A percentile compares a stretch with the other conserved stretches of the same genome.
phyloP scores from a whole-genome alignment of 2,329 filamentous ascomycete genomes.

The Beauveria sp. region DNA sequence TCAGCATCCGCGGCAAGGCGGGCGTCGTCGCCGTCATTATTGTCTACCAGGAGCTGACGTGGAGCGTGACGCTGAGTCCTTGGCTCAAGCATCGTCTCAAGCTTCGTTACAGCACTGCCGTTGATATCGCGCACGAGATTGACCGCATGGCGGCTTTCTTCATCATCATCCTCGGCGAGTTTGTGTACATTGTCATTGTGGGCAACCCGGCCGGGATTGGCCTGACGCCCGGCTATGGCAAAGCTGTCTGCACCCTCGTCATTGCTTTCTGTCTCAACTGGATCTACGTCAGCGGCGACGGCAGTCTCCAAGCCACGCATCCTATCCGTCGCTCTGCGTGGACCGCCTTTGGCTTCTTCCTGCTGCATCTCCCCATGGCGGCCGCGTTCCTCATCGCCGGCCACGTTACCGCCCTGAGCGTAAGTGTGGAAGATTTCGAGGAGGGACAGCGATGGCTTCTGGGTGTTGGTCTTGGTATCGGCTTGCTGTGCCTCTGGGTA shows the following conservation, averaged over 20 bases:
- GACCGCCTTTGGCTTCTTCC: conserved; percentile 37
- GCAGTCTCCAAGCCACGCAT: conserved; percentile 34
- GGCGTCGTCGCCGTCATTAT: conserved; percentile 35
- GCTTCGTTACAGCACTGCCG: conserved; percentile 38
- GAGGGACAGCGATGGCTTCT: conserved; percentile 39
- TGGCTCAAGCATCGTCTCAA: conserved; percentile 34
- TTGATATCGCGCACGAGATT: conserved; percentile 41
- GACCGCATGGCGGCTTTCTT: conserved; percentile 44
- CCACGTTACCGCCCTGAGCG: conserved; percentile 35
- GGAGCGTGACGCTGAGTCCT: conserved; percentile 37
- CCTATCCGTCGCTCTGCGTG: conserved; percentile 36
- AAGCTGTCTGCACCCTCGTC: conserved; percentile 39
- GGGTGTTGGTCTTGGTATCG: conserved; percentile 37
- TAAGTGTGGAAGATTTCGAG: conserved; percentile 30
- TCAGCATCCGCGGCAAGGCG: conserved; percentile 34
- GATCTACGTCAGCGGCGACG: conserved; percentile 41
- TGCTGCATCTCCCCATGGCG: conserved; percentile 36
- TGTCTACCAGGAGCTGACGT: conserved; percentile 33
- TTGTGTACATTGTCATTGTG: conserved; percentile 40
- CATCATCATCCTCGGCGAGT: conserved; percentile 45
- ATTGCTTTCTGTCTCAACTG: conserved; percentile 44
- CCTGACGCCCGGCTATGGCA: conserved; percentile 33
- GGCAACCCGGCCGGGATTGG: conserved; percentile 38
- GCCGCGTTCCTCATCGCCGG: conserved; percentile 40
- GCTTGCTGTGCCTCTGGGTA: conserved; percentile 36